Conservation (phyloP, 2,329 filamentous ascomycete genomes). For the Pseudodiploospora longispora region DNA sequence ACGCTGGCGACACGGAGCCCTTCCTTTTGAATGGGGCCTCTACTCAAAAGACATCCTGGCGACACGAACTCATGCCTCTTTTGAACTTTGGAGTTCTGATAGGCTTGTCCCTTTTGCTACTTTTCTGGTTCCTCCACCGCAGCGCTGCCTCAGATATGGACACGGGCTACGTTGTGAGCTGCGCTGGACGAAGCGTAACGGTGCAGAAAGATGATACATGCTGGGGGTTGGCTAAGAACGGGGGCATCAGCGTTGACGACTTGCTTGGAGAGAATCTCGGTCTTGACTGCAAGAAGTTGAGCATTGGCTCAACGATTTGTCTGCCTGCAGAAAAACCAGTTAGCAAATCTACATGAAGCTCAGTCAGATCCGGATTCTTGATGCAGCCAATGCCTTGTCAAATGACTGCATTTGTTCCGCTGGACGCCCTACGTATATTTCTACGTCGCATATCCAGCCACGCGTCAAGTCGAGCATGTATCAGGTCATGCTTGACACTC, state of each 20-base stretch:
- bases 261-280: slow-evolving; percentile 36
- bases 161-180: slow-evolving; percentile 13
- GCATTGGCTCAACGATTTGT: slow-evolving; percentile 36
- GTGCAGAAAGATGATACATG: slow-evolving; percentile 43
- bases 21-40: slow-evolving; percentile 19
- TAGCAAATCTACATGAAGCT: not conserved
- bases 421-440: no score
- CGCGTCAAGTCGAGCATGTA: no score
- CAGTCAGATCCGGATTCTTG: no score
- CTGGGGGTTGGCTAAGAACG: slow-evolving; percentile 40
- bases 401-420: no score
- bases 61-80: slow-evolving; percentile 44
- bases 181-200: slow-evolving; percentile 28
- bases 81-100: slow-evolving; percentile 51
- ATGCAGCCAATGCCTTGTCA: no score
- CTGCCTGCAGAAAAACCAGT: slow-evolving; percentile 22
- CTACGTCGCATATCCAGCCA: no score
- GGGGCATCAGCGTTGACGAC: slow-evolving; percentile 35
- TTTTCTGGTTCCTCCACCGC: slow-evolving; percentile 40
- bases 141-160: slow-evolving; percentile 14
- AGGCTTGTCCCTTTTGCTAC: slow-evolving; percentile 39
- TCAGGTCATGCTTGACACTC: no score
- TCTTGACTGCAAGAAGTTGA: slow-evolving; percentile 39
- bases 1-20: slow-evolving; percentile 20
- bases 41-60: slow-evolving; percentile 34